These are phyloP conservation scores for Penicillium cinerascens DNA, from an alignment of 495 filamentous ascomycete species.

Conservation along the genomic window DNA sequence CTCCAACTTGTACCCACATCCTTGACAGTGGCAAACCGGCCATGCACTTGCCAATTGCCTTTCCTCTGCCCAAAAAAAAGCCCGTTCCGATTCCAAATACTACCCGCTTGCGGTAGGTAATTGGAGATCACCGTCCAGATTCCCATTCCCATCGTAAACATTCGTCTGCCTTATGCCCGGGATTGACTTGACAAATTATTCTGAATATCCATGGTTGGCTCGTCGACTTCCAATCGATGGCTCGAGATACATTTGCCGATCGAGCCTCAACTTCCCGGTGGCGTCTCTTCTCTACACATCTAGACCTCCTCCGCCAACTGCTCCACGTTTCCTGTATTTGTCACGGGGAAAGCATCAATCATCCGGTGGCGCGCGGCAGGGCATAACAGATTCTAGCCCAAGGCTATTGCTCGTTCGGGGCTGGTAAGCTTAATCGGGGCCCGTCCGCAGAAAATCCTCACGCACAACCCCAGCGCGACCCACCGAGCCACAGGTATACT, in stretches of 20 bases:
- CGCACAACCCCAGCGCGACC: neutral
- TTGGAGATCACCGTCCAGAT: neutral
- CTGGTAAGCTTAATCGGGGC: neutral
- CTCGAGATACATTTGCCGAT: too few species aligned
- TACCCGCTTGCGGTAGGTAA: too few species aligned
- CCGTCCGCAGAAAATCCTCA: neutral
- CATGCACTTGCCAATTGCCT: neutral
- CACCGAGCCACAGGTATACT: neutral
- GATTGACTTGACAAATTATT: too few species aligned
- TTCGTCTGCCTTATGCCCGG: too few species aligned
- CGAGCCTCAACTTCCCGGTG: neutral
- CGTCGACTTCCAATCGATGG: too few species aligned
- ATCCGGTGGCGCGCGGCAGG: neutral
- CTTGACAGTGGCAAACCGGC: constrained; percentile 18
- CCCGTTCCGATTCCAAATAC: neutral
- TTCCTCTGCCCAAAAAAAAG: neutral
- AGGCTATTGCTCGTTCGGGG: neutral
- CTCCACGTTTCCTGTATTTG: neutral
- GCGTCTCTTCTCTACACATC: neutral
- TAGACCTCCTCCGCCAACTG: neutral
- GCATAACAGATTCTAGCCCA: neutral
- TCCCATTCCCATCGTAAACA: neutral
- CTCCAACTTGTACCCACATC: constrained; percentile 10
- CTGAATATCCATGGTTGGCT: too few species aligned
- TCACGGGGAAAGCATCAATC: neutral